Base-by-base conservation (phyloP, 805 yeast genomes). In the Nakazawaea anatomiae region DNA sequence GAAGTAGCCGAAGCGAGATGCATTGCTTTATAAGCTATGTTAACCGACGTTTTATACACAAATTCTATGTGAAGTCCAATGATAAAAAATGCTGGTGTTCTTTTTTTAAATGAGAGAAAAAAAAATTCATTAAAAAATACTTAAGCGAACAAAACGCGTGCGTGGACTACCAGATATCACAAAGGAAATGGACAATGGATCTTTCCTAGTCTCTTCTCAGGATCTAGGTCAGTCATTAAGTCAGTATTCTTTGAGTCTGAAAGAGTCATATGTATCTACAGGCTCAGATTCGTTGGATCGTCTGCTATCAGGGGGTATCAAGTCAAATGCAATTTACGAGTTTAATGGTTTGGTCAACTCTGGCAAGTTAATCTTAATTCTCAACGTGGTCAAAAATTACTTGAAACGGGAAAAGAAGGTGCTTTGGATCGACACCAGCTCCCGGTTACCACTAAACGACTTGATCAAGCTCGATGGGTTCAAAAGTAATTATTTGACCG, bases 391-490 rank as follows among this genome's bases (percentile, higher is more conserved):
- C n/a, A 36, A 12, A 2, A 42, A 47, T 18, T 39, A 14, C 27
- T 34, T 52, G 18, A 6, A 18, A 30, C 32, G 6, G 34, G 52
- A 42, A 4, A 41, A 35, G 6, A 39, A 32, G 6, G 52, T 54
- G 41, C 32, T 54, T 28, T 54, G 56, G 56, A 39, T 54, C 4
- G 54, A 54, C 18, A 51, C 54, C 29, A 14, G 35, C 5, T 27
- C 50, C 12, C 30, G 48, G 32, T 27, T 48, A 8, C 52, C 54
- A 4, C 35, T 54, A 10, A 18, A 43, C 18, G 46, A 47, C 12
- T 40, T 53, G 42, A 30, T 47, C 4, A 35, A 46, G 14, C 30
- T 47, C 44, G 40, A 42, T 28, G 44, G 52, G 27, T 35, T 51
- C 28, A 25, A 41, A n/a, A 47, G 52, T 12, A 27, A n/a, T 25